phyloP scores from a whole-genome alignment of 1,284 basidiomycete species.

The Cryptococcus hybrid region DNA sequence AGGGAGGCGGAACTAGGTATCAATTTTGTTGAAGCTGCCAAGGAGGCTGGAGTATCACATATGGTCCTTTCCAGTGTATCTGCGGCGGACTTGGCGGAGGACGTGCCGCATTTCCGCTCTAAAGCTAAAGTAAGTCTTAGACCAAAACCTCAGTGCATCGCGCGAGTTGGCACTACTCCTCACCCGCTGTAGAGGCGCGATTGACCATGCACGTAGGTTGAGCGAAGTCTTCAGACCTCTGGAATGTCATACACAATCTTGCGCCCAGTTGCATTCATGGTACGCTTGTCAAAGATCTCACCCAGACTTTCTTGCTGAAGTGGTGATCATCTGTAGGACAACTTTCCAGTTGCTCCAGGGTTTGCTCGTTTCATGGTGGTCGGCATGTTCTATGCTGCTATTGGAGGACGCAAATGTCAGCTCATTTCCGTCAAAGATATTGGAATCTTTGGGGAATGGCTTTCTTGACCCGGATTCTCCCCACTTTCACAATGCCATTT shows the following conservation, averaged over 20 bases:
- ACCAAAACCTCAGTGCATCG: conserved; percentile 48
- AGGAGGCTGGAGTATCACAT: conserved; percentile 15
- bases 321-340: conserved; percentile 10
- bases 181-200: too few species aligned
- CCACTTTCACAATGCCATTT: conserved; percentile 9
- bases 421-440: conserved; percentile 17
- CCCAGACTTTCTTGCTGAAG: background rate
- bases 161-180: background rate
- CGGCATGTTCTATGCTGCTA: conserved; percentile 12
- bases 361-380: conserved; percentile 11
- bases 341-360: conserved; percentile 13
- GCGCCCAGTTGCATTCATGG: conserved; percentile 51
- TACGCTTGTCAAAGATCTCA: conserved; percentile 23
- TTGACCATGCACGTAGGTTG: conserved; percentile 44
- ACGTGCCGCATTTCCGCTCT: conserved; percentile 19
- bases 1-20: conserved; percentile 27
- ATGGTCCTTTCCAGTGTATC: conserved; percentile 17
- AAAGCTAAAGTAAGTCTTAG: conserved; percentile 35
- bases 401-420: conserved; percentile 1
- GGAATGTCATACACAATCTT: conserved; percentile 46
- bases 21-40: conserved; percentile 17
- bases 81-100: conserved; percentile 8
- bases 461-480: conserved; percentile 9
- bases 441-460: conserved; percentile 18
- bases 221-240: conserved; percentile 47